Evolutionary conservation across 164 flowering plant species (phyloP).

Genomic region (Aristolochia contorta): DNA sequence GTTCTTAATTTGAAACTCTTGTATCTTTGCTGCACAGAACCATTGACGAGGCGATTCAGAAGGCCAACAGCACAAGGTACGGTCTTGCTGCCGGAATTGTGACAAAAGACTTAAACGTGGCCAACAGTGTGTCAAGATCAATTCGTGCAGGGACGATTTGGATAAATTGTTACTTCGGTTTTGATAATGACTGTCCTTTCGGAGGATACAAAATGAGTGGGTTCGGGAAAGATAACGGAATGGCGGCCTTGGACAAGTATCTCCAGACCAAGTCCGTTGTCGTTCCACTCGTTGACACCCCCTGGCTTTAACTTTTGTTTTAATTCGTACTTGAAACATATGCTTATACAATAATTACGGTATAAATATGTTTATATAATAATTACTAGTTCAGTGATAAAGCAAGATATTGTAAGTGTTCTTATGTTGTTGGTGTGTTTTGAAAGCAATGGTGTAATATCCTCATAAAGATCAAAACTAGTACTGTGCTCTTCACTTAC

Average conservation of each 20-base stretch:
- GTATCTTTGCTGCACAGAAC: conserved; percentile 27
- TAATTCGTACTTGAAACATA: not conserved
- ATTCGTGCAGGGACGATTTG: conserved; percentile 58
- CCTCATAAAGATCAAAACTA: no score
- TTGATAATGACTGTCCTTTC: conserved; percentile 42
- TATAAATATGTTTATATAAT: not conserved
- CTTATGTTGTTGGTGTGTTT: no score
- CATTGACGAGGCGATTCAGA: conserved; percentile 50
- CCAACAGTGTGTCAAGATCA: conserved; percentile 67
- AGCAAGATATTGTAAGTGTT: no score
- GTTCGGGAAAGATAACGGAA: conserved; percentile 43
- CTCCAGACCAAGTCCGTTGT: conserved; percentile 64
- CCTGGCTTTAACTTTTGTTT: conserved; percentile 40
- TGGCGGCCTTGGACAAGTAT: conserved; percentile 51
- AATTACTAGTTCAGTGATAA: not conserved
- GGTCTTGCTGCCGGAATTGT: conserved; percentile 73
- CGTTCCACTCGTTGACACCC: conserved; percentile 53
- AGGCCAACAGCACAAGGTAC: conserved; percentile 54
- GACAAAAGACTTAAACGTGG: conserved; percentile 49
- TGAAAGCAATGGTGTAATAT: no score
- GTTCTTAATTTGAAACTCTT: not conserved
- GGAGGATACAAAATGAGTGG: conserved; percentile 84
- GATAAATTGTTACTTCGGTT: conserved; percentile 58
- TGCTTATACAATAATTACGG: no score
- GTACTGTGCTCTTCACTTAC: no score